A percentile compares a stretch with the other conserved stretches of the same genome.
Conservation (phyloP, 192 early-diverging fungal species). For the Coemansia sp. region DNA sequence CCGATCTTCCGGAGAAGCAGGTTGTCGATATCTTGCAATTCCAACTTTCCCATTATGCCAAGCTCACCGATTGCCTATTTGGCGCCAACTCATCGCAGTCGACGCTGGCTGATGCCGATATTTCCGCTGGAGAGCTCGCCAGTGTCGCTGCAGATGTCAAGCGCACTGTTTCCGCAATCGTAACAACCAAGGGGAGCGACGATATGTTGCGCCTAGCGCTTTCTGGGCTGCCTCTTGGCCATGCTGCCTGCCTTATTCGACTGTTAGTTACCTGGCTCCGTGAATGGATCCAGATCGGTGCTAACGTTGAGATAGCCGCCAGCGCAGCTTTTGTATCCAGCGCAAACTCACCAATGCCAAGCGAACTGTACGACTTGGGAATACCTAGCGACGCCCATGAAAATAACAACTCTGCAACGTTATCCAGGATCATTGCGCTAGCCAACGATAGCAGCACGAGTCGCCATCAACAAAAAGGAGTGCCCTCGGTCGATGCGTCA, state of each 20-base stretch:
- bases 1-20: constrained; percentile 50
- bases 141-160: constrained; percentile 22
- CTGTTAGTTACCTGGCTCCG: constrained; percentile 42
- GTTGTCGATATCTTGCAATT: constrained; percentile 37
- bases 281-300: constrained; percentile 33
- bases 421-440: constrained; percentile 7
- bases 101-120: not conserved
- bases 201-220: constrained; percentile 44
- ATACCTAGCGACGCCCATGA: not conserved
- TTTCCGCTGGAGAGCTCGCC: not conserved
- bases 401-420: not conserved
- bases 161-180: constrained; percentile 33
- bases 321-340: constrained; percentile 32
- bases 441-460: constrained; percentile 8
- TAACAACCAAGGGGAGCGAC: constrained; percentile 24
- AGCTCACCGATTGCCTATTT: constrained; percentile 34
- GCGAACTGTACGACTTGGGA: constrained; percentile 1
- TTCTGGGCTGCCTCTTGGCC: constrained; percentile 28
- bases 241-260: constrained; percentile 42
- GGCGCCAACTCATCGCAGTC: not conserved
- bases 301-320: constrained; percentile 48
- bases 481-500: constrained; percentile 36
- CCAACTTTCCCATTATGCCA: constrained; percentile 38
- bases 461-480: constrained; percentile 1
- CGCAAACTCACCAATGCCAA: constrained; percentile 3